Evolutionary conservation across 495 filamentous ascomycete genomes (phyloP), one percentile per base, ranked within the genome.

Genomic region (Penicillium robsamsonii): DNA sequence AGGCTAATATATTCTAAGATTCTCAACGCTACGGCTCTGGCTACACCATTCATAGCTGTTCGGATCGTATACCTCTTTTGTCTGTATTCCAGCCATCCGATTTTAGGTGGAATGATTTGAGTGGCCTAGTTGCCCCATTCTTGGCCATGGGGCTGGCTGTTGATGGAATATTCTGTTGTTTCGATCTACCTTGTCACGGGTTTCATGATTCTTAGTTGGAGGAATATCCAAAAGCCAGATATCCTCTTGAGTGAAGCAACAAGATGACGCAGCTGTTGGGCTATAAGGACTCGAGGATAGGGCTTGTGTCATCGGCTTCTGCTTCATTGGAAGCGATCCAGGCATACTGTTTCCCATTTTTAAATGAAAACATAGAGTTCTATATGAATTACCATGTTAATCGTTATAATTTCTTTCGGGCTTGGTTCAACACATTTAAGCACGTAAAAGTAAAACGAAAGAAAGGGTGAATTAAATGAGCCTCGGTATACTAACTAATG

Each of bases 161-260:
- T 71, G 11, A 68, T 70, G 66, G 68, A 73, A 38, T 70, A 66
- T 45, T 51, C 38, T 13, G 70, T 73, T 20, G 59, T 73, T 2
- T 49, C 40, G 10, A 62, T 68, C 25, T 70, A 68, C 46, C 53
- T 73, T 11, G 40, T 31, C 7, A 65, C 64, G 4, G 66, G 70
- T 2, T 60, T 70, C 55, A 27, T 55, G 1, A 66, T 73, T 30
- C 61, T 53, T 24, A 50, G 3, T 38, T 62, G 29, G 47, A 40
- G 33, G 13, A 22, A 47, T 11, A 47, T 47, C 27, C 1, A 18
- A 18, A 47, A 47, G 45, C 25, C 45, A 18, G 45, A 47, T 1
- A 31, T 31, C 6, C 45, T 47, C 15, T 27, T 47, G 24, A 11
- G 17, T 47, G 45, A 18, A 31, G 45, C 27, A 18, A 8, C 45